Base-by-base conservation (phyloP, 371 early-diverging fungal species). In the Apophysomyces trapeziformis region DNA sequence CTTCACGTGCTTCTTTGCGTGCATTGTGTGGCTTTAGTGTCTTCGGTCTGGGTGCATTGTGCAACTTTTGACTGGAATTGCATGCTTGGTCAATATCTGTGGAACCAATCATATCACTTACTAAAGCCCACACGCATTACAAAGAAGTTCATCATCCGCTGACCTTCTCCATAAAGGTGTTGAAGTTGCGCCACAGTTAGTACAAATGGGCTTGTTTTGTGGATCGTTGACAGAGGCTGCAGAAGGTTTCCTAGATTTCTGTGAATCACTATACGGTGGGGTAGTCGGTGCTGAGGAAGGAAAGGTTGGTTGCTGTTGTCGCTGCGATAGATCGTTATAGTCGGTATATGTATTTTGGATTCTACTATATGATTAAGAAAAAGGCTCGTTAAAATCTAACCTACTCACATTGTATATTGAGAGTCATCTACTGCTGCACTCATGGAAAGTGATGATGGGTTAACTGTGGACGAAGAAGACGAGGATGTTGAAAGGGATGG, bases 141-240 rank as follows among this genome's bases (percentile, higher is more conserved):
- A 97, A n/a, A 96, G 79, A 12, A 88, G 76, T 59, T 92, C 89
- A 50, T 93, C 93, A 58, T 93, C 82, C 32, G 86, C 86, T 36
- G 92, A 92, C 65, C 98, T 82, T 39, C 99, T 85, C 99, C 99
- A 99, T 9, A 97, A 89, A 0, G 99, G 97, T 2, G 99, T 98
- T 8, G 85, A 86, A 0, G 93, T 94, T 2, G 94, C 93, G 9
- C 84, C 79, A 78, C 99, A 99, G 78, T 99, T 96, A 44, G 83
- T 82, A 78, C 97, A 97, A 5, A 76, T 64, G 4, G 83, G 78
- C 57, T 73, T 74, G 32, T 64, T 38, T 58, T 71, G 70, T 58
- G 62, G 50, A 46, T 74, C 69, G 45, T 37, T 65, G 3, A 61
- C 61, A 38, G 65, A 64, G 4, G 67, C 66, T 32, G 63, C 58